A percentile compares a stretch with the other conserved stretches of the same genome.
phyloP scores from a whole-genome alignment of 257 asterid species.

The Solanum tarijense region DNA sequence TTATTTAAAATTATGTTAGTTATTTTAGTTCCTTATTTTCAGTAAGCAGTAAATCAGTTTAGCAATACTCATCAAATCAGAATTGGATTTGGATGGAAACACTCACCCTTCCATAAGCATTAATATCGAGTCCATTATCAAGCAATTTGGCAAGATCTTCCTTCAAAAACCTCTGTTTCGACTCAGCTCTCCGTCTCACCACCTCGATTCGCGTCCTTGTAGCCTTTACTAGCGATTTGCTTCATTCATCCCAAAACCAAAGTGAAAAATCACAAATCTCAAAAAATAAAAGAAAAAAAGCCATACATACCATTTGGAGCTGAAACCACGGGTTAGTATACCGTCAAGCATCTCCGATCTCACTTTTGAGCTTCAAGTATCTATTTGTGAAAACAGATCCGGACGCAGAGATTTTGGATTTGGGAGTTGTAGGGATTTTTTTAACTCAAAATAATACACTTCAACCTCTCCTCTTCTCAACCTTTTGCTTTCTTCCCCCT shows the following conservation, averaged over 20 bases:
- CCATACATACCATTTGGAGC: conserved; percentile 79
- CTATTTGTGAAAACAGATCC: conserved; percentile 3
- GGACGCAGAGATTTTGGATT: neutral
- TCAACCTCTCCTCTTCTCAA: neutral
- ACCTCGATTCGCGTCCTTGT: conserved; percentile 66
- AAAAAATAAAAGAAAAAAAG: conserved; percentile 1
- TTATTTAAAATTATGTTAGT: neutral
- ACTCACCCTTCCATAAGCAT: conserved; percentile 80
- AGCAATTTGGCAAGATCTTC: conserved; percentile 93
- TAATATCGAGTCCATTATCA: conserved; percentile 74
- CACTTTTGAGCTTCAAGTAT: neutral
- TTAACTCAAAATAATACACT: neutral
- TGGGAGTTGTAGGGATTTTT: neutral
- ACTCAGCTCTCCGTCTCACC: conserved; percentile 72
- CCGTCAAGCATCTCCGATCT: conserved; percentile 81
- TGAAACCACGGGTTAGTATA: conserved; percentile 66
- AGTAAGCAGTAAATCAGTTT: neutral
- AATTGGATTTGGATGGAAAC: neutral
- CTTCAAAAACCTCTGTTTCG: conserved; percentile 79
- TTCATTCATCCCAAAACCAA: conserved; percentile 16
- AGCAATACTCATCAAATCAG: neutral
- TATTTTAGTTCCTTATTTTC: neutral
- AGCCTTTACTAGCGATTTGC: conserved; percentile 66
- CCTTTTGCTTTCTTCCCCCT: neutral
- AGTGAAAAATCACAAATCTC: neutral